A percentile compares a stretch with the other conserved stretches of the same genome.
Conservation (phyloP, 306 rosid species). For the Delonix regia region DNA sequence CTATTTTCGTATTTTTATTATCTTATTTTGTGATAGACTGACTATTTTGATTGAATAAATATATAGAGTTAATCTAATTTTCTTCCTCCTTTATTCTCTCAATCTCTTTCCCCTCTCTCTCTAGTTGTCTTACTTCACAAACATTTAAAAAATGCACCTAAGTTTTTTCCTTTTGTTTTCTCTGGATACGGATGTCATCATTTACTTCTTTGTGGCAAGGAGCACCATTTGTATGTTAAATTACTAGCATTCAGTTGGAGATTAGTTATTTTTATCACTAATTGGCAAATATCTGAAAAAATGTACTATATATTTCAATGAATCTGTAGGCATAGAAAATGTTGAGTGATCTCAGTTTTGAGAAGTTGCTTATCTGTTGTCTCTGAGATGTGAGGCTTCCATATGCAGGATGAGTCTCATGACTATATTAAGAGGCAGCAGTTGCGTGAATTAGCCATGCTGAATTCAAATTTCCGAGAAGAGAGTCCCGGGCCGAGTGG, state of each 20-base stretch:
- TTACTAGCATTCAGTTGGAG: slow-evolving; percentile 1
- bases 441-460: slow-evolving; percentile 83
- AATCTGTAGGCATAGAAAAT: slow-evolving; percentile 7
- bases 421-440: slow-evolving; percentile 93
- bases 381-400: slow-evolving; percentile 34
- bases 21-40: too few relatives aligned
- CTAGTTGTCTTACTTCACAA: too few relatives aligned
- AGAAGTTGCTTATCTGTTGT: background rate
- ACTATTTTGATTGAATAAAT: too few relatives aligned
- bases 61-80: too few relatives aligned
- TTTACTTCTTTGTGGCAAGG: slow-evolving; percentile 11
- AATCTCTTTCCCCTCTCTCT: too few relatives aligned
- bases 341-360: slow-evolving; percentile 13
- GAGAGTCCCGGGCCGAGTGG: slow-evolving; percentile 95
- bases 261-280: background rate
- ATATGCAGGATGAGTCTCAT: slow-evolving; percentile 85
- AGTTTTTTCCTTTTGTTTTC: background rate
- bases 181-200: background rate
- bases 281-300: background rate
- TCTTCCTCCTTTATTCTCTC: too few relatives aligned
- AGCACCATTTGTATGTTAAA: slow-evolving; percentile 17
- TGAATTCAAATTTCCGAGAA: slow-evolving; percentile 90
- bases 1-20: too few relatives aligned
- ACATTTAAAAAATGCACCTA: background rate
- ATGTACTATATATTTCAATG: background rate